A percentile compares a stretch with the other conserved stretches of the same genome.
Conservation (phyloP, 371 early-diverging fungal genomes). For the Circinella minor region DNA sequence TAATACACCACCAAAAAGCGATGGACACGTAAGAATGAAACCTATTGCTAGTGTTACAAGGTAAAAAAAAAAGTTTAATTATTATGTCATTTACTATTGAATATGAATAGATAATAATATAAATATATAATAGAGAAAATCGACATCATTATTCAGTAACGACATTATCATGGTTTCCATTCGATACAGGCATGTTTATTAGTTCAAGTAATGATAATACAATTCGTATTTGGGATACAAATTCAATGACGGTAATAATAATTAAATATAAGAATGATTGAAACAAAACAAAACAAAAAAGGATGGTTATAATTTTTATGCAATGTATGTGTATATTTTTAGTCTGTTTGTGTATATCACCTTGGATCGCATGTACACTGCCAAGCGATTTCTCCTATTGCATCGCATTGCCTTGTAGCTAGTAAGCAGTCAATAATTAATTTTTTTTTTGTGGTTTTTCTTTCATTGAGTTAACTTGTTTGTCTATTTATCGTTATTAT, state of each 20-base stretch:
- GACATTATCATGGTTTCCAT: constrained; percentile 83
- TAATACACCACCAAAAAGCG: constrained; percentile 34
- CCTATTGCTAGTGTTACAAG: constrained; percentile 52
- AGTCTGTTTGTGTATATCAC: constrained; percentile 70
- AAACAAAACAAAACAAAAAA: neutral
- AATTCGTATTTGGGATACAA: constrained; percentile 88
- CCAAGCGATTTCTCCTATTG: constrained; percentile 76
- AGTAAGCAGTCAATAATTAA: constrained; percentile 40
- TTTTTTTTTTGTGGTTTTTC: neutral
- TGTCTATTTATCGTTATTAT: neutral
- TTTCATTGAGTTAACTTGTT: neutral
- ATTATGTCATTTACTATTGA: neutral
- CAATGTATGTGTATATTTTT: neutral
- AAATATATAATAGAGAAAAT: constrained; percentile 30
- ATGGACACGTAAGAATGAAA: constrained; percentile 40
- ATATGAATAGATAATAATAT: neutral
- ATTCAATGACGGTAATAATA: constrained; percentile 61
- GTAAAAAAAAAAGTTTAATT: constrained; percentile 24
- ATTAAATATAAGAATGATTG: neutral
- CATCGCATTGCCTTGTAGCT: constrained; percentile 81
- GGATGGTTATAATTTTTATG: neutral
- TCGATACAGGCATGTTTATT: constrained; percentile 86
- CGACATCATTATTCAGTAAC: constrained; percentile 74
- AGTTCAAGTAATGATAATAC: constrained; percentile 83
- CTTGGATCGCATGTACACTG: constrained; percentile 68